A percentile compares a stretch with the other conserved stretches of the same genome.
phyloP scores from a whole-genome alignment of 148 eudicot species.

The Heliamphora exappendiculata region DNA sequence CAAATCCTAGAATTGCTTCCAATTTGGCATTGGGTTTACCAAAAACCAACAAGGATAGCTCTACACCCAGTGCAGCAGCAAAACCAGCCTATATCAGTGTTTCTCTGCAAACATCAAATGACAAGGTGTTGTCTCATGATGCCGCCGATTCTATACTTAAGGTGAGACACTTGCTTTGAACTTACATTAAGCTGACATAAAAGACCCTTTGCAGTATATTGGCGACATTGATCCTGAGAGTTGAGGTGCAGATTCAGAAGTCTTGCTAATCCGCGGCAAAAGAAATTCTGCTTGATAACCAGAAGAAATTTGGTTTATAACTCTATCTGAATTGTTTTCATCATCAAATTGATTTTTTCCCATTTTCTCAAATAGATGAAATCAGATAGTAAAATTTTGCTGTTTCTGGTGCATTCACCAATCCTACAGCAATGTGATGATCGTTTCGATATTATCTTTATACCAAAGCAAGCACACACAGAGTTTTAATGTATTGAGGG shows the following conservation, averaged over 20 bases:
- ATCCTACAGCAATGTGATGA: neutral
- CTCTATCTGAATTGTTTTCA: neutral
- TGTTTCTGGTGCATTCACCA: neutral
- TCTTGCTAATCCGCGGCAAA: neutral
- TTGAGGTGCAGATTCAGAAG: neutral
- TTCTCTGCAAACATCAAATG: slow-evolving; percentile 48
- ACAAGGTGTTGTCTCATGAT: slow-evolving; percentile 36
- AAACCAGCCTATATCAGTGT: slow-evolving; percentile 91
- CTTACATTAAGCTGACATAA: neutral
- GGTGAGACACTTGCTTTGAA: slow-evolving; percentile 35
- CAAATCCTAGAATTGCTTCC: slow-evolving; percentile 89
- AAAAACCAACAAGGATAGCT: slow-evolving; percentile 51
- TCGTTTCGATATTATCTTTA: neutral
- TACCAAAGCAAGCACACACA: too few species aligned
- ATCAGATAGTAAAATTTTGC: neutral
- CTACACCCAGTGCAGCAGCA: slow-evolving; percentile 36
- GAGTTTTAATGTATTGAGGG: neutral
- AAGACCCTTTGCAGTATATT: neutral
- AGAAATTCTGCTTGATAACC: neutral
- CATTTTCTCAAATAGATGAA: neutral
- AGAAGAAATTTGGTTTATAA: neutral
- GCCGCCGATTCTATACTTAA: slow-evolving; percentile 59
- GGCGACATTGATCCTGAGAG: neutral
- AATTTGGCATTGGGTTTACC: slow-evolving; percentile 43
- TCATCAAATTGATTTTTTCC: neutral